phyloP scores from a whole-genome alignment of 345 rosid species.

The Salix viminalis region DNA sequence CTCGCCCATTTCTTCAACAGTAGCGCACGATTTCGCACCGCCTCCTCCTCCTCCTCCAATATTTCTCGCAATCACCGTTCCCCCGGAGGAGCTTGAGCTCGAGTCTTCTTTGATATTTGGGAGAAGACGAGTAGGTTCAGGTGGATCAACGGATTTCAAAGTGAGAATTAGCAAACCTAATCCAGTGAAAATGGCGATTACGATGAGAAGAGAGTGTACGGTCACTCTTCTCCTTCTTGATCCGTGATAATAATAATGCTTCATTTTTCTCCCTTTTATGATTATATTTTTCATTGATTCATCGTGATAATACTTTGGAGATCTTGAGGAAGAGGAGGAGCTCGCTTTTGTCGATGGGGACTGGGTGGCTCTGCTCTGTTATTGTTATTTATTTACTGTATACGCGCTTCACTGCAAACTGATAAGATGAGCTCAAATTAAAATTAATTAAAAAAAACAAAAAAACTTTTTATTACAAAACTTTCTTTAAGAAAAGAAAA shows the following conservation, averaged over 20 bases:
- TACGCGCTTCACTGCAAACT: no score
- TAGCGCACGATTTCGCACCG: conserved; percentile 55
- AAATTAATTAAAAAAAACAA: no score
- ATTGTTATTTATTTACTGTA: no score
- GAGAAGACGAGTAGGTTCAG: conserved; percentile 15
- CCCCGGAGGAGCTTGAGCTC: not conserved
- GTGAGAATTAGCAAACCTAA: conserved; percentile 50
- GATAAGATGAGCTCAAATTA: no score
- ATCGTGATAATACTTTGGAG: not conserved
- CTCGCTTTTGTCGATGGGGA: no score
- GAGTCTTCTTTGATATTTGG: not conserved
- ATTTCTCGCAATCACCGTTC: not conserved
- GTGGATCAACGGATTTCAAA: conserved; percentile 51
- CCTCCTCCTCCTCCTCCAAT: conserved; percentile 6
- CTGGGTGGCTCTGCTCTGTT: no score
- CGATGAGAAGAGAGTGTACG: conserved; percentile 34
- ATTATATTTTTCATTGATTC: not conserved
- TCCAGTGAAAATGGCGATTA: conserved; percentile 36
- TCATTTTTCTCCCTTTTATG: not conserved
- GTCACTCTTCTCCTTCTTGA: conserved; percentile 43
- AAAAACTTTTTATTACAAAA: no score
- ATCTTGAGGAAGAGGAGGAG: not conserved
- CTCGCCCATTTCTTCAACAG: conserved; percentile 93
- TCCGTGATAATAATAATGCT: conserved; percentile 10
- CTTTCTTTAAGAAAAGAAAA: no score